Evolutionary conservation across 371 early-diverging fungal genomes (phyloP).

Genomic region (Mortierella sp.): DNA sequence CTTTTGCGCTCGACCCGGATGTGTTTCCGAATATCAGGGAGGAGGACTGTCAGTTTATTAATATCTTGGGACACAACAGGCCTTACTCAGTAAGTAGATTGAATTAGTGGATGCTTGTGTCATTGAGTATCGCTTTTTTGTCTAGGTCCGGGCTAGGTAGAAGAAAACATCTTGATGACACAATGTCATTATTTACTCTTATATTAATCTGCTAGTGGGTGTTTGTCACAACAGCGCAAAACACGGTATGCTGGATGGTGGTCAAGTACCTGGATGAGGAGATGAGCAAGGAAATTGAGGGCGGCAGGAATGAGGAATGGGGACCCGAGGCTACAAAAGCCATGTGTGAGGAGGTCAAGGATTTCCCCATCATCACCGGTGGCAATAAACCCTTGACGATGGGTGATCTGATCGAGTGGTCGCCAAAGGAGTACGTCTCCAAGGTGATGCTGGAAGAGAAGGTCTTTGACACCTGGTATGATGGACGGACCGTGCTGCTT

Average conservation of each 20-base stretch:
- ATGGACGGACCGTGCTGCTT: conserved; percentile 28
- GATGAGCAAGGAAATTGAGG: neutral
- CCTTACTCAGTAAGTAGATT: conserved; percentile 28
- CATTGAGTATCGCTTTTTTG: neutral
- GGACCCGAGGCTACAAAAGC: conserved; percentile 14
- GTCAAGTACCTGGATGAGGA: conserved; percentile 3
- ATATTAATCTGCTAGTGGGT: neutral
- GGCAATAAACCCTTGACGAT: conserved; percentile 5
- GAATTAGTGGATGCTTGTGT: too few species aligned
- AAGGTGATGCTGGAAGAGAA: conserved; percentile 39
- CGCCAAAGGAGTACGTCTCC: conserved; percentile 21
- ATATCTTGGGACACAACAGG: neutral
- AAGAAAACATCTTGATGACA: too few species aligned
- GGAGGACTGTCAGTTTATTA: conserved; percentile 20
- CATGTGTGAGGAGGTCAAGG: conserved; percentile 17
- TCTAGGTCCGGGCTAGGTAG: too few species aligned
- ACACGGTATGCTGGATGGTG: conserved; percentile 21
- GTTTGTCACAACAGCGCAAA: neutral
- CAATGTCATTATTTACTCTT: too few species aligned
- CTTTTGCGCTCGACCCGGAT: conserved; percentile 14
- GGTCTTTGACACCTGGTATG: conserved; percentile 32
- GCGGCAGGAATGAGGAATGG: conserved; percentile 16
- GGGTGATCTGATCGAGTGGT: conserved; percentile 27
- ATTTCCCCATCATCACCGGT: conserved; percentile 14
- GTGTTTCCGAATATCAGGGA: neutral